Evolutionary conservation across 2,329 filamentous ascomycete genomes (phyloP).

Genomic region (Scytalidium lignicola): DNA sequence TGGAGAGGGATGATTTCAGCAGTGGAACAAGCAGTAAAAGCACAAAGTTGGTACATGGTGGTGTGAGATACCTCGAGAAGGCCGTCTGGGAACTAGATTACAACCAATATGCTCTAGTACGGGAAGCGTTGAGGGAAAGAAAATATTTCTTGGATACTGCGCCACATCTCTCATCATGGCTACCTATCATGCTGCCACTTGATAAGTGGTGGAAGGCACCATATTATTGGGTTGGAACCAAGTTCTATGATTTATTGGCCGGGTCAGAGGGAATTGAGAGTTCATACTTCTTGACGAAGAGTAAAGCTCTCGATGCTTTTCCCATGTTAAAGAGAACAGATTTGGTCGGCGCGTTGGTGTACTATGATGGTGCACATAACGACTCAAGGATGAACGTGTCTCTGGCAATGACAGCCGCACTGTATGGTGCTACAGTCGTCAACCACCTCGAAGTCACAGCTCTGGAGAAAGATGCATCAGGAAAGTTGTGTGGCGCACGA

Average conservation of each 20-base stretch:
- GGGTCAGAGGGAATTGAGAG: conserved; percentile 84
- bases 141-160: conserved; percentile 72
- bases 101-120: conserved; percentile 65
- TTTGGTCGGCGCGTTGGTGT: conserved; percentile 76
- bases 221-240: conserved; percentile 73
- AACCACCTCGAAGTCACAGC: conserved; percentile 79
- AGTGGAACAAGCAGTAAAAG: conserved; percentile 71
- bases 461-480: conserved; percentile 68
- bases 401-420: conserved; percentile 79
- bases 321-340: conserved; percentile 81
- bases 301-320: conserved; percentile 80
- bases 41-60: conserved; percentile 73
- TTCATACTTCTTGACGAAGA: conserved; percentile 82
- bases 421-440: conserved; percentile 77
- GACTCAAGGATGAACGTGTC: conserved; percentile 91
- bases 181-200: conserved; percentile 71
- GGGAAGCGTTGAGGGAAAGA: conserved; percentile 67
- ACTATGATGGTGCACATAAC: conserved; percentile 90
- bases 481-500: conserved; percentile 67
- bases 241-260: conserved; percentile 80
- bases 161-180: conserved; percentile 67
- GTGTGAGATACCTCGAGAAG: conserved; percentile 70
- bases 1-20: conserved; percentile 70
- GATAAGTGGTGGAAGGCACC: conserved; percentile 74
- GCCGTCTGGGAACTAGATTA: conserved; percentile 73